phyloP scores from a whole-genome alignment of 164 flowering plant species.

The Macadamia integrifolia region DNA sequence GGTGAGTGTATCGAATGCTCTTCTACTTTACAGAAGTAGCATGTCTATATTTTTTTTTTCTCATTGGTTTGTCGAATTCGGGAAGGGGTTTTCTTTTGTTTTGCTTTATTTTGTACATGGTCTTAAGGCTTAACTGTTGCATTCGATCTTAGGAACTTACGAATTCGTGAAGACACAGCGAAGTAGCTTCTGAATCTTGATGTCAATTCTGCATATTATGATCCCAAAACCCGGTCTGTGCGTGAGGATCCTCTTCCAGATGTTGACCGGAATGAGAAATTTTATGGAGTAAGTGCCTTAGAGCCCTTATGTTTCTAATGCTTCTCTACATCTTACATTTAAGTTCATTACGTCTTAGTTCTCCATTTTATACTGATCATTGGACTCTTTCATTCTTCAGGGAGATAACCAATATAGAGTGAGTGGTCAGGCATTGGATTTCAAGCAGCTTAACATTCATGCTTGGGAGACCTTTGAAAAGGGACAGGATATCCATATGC shows the following conservation, averaged over 20 bases:
- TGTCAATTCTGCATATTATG: constrained; percentile 81
- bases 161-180: constrained; percentile 93
- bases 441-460: constrained; percentile 66
- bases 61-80: background rate
- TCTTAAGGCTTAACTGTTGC: constrained; percentile 1
- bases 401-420: constrained; percentile 70
- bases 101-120: background rate
- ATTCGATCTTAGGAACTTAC: constrained; percentile 49
- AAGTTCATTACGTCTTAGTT: background rate
- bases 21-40: background rate
- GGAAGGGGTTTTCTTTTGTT: background rate
- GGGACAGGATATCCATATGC: constrained; percentile 88
- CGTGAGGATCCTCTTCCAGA: constrained; percentile 95
- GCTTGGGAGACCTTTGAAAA: constrained; percentile 79
- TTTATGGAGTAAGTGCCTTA: constrained; percentile 44
- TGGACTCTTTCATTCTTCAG: constrained; percentile 19
- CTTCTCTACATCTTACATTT: background rate
- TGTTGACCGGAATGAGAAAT: constrained; percentile 80
- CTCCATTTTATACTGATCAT: background rate
- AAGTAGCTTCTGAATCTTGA: constrained; percentile 88
- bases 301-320: background rate
- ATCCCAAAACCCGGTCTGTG: constrained; percentile 89
- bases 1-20: constrained; percentile 30
- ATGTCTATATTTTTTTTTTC: background rate
- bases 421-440: constrained; percentile 79